Evolutionary conservation across 352 stramenopile genomes (phyloP), one percentile per base, ranked within the genome.

Genomic region (Blastocystis sp.): DNA sequence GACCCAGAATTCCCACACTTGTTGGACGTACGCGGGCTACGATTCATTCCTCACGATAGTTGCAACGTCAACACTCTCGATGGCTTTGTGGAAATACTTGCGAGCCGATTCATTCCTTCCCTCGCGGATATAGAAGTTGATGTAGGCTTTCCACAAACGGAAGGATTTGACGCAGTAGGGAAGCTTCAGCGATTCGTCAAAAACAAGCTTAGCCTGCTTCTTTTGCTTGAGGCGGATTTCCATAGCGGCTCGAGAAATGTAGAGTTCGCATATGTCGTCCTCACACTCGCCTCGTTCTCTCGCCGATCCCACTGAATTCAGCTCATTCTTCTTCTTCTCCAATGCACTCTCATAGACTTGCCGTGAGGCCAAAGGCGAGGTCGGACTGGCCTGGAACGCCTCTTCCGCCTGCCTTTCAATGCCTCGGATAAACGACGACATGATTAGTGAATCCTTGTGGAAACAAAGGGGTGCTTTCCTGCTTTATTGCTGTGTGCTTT

Each of bases 61-160:
- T 43, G 45, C 62, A 66, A 81, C 71, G 62, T 66, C 71, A 2
- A 81, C 71, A 66, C 48, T 56, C 23, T 81, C 23, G 10, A 81
- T 14, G 5, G 71, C 41, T 21, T 66, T 81, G 17, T 81, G n/a
- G 38, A 81, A 81, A 38, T 48, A 65, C 28, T 81, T 81, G n/a
- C 71, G 71, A 64, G 71, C 71, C 48, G 23, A 65, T 66, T 81
- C 71, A 45, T 53, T 52, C 23, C 62, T 81, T 64, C 71, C 71
- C 40, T 62, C 48, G 7, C 48, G 41, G 34, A 81, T 81, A 34
- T 62, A 81, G 71, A 81, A 81, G 17, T 59, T 48, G 41, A 81
- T 81, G 71, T 81, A 81, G 2, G 71, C 71, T 64, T 81, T 81
- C 71, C 71, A 81, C n/a, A 81, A 81, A 28, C 34, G 21, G 19